Conservation (phyloP, 2,329 filamentous ascomycete species). For the Cladophialophora chaetospira region DNA sequence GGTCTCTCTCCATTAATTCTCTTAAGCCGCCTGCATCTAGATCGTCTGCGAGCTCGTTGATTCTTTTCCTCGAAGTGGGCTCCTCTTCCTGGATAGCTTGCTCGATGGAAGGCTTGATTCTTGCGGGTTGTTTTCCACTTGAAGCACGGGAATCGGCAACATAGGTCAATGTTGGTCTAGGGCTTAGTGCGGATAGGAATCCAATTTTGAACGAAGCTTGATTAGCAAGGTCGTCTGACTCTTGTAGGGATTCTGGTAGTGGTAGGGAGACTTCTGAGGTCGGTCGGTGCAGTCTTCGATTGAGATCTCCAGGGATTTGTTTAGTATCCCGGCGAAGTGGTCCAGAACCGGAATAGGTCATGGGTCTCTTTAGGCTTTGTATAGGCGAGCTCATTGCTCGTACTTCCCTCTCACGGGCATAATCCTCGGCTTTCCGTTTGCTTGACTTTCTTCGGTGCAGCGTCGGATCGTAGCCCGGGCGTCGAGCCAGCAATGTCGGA, state of each 20-base stretch:
- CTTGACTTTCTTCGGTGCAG: constrained; percentile 70
- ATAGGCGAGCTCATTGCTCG: constrained; percentile 72
- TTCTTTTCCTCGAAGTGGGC: constrained; percentile 61
- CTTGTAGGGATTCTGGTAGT: constrained; percentile 68
- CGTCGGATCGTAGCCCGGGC: constrained; percentile 58
- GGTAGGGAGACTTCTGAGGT: constrained; percentile 76
- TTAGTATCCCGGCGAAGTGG: constrained; percentile 65
- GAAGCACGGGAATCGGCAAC: constrained; percentile 65
- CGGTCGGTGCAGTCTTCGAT: constrained; percentile 61
- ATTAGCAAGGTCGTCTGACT: constrained; percentile 73
- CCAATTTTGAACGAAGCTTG: constrained; percentile 78
- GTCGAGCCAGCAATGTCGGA: constrained; percentile 59
- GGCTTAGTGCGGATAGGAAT: constrained; percentile 76
- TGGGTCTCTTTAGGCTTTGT: constrained; percentile 66
- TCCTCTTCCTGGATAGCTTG: constrained; percentile 61
- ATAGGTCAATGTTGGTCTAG: constrained; percentile 79
- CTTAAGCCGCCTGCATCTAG: constrained; percentile 81
- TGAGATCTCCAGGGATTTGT: constrained; percentile 60
- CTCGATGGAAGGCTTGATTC: constrained; percentile 28
- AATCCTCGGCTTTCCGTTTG: constrained; percentile 74
- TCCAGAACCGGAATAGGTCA: constrained; percentile 58
- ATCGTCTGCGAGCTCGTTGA: constrained; percentile 75
- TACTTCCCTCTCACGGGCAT: constrained; percentile 82
- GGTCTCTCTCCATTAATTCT: constrained; percentile 87
- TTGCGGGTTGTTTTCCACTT: constrained; percentile 41